Evolutionary conservation across 768 basidiomycete genomes (phyloP).

Genomic region (Fomitopsis pulvina): DNA sequence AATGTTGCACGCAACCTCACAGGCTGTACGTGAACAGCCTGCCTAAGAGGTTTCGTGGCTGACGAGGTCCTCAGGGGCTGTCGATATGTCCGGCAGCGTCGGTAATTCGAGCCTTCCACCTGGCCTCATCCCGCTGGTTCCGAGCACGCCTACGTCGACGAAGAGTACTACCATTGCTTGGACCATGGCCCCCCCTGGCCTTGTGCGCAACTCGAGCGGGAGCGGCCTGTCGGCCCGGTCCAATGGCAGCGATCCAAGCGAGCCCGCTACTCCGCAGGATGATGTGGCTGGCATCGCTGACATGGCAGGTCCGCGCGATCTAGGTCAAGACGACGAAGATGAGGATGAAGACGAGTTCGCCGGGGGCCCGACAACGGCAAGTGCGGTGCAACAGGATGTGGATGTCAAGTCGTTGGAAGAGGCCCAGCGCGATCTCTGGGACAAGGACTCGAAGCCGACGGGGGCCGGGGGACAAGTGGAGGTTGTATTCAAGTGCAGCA

Average conservation of each 20-base stretch:
- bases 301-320: slow-evolving; percentile 2
- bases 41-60: background rate
- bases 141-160: background rate
- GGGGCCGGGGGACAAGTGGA: background rate
- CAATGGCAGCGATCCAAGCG: background rate
- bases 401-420: background rate
- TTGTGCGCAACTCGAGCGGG: background rate
- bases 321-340: background rate
- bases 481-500: background rate
- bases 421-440: too few species aligned
- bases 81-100: background rate
- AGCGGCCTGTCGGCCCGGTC: slow-evolving; percentile 3
- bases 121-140: background rate
- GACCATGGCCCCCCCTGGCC: background rate
- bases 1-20: background rate
- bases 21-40: background rate
- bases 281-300: slow-evolving; percentile 1
- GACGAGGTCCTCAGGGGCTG: background rate
- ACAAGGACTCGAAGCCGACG: background rate
- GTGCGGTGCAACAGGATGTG: too few species aligned
- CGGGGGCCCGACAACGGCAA: background rate
- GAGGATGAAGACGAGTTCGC: background rate
- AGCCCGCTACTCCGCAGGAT: slow-evolving; percentile 2
- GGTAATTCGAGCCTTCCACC: background rate
- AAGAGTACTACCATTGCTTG: background rate